Percentiles rank a stretch among this genome's conserved stretches.
Evolutionary conservation across 2,329 filamentous ascomycete species (phyloP).

Genomic region (Blumeriella jaapii): DNA sequence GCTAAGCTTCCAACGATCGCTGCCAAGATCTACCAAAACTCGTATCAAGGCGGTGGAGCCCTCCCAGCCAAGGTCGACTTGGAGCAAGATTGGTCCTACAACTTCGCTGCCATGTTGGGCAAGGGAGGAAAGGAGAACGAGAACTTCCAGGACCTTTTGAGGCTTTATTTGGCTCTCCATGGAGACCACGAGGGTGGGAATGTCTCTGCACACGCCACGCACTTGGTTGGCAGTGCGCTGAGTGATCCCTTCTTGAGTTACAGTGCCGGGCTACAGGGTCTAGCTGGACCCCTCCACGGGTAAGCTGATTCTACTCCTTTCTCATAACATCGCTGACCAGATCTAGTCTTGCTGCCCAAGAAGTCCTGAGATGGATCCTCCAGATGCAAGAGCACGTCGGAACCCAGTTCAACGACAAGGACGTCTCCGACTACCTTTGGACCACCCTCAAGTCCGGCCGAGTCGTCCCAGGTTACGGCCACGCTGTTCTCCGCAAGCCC

Average conservation of each 20-base stretch:
- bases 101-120: conserved; percentile 93
- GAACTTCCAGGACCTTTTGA: conserved; percentile 88
- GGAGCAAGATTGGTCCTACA: conserved; percentile 94
- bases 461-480: conserved; percentile 86
- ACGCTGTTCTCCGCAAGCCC: conserved; percentile 91
- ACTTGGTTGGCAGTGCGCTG: conserved; percentile 87
- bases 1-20: conserved; percentile 95
- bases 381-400: conserved; percentile 91
- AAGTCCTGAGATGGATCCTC: conserved; percentile 92
- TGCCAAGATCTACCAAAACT: conserved; percentile 93
- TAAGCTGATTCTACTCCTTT: conserved; percentile 27
- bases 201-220: conserved; percentile 89
- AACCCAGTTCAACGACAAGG: conserved; percentile 61
- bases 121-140: conserved; percentile 81
- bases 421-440: conserved; percentile 88
- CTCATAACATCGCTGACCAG: conserved; percentile 3
- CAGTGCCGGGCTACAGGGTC: conserved; percentile 86
- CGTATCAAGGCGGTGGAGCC: conserved; percentile 66
- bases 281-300: conserved; percentile 86
- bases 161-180: conserved; percentile 90
- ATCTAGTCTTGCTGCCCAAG: conserved; percentile 74
- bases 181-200: conserved; percentile 98
- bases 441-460: conserved; percentile 83
- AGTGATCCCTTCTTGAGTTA: conserved; percentile 94
- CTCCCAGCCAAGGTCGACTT: conserved; percentile 67